Conservation (phyloP, 257 asterid genomes). For the Solanum gracilifrons region DNA sequence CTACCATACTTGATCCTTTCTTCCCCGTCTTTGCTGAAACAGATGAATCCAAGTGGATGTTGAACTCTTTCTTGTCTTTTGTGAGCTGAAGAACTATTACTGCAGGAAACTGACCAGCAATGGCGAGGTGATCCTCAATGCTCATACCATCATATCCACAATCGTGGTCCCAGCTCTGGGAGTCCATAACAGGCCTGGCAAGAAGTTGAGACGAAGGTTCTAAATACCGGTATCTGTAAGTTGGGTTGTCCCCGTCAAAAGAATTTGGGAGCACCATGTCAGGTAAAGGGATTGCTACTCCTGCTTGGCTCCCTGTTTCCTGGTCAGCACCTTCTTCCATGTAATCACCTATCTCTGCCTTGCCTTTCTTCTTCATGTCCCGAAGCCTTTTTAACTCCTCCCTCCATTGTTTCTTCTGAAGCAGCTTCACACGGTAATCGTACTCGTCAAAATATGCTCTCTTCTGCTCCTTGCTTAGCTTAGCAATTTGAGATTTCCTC, state of each 20-base stretch:
- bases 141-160: constrained; percentile 26
- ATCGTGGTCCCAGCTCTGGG: constrained; percentile 35
- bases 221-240: constrained; percentile 68
- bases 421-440: constrained; percentile 88
- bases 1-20: constrained; percentile 24
- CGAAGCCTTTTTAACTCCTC: constrained; percentile 75
- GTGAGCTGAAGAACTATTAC: constrained; percentile 16
- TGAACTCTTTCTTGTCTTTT: constrained; percentile 26
- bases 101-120: constrained; percentile 23
- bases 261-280: constrained; percentile 92
- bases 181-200: constrained; percentile 18
- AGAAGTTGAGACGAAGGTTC: constrained; percentile 11
- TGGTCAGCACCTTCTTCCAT: constrained; percentile 5
- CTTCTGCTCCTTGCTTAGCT: constrained; percentile 62
- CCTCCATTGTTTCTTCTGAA: constrained; percentile 86
- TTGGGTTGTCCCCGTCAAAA: constrained; percentile 74
- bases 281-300: constrained; percentile 79
- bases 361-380: constrained; percentile 48
- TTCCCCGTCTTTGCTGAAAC: constrained; percentile 20
- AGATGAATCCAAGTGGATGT: constrained; percentile 21
- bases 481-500: constrained; percentile 57
- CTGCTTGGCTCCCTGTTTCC: constrained; percentile 72
- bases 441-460: constrained; percentile 88
- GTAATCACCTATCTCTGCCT: constrained; percentile 44
- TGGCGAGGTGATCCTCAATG: constrained; percentile 16